phyloP scores from a whole-genome alignment of 2,329 filamentous ascomycete genomes.

The Alternaria tenuissima region DNA sequence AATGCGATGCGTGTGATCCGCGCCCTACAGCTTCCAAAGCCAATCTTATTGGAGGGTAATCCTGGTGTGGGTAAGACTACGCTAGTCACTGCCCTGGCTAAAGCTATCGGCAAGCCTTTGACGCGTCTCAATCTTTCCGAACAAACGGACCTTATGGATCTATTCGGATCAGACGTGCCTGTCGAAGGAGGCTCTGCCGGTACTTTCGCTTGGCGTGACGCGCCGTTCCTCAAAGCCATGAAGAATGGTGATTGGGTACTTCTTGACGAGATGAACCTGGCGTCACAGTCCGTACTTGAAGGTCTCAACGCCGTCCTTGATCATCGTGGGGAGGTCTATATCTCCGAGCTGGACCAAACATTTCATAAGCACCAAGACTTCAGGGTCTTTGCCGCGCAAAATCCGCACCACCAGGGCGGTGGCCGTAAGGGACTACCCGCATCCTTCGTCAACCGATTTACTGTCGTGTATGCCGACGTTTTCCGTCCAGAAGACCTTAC shows the following conservation, averaged over 20 bases:
- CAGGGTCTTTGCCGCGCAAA: constrained; percentile 95
- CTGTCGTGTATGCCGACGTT: constrained; percentile 94
- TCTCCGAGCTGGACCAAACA: constrained; percentile 92
- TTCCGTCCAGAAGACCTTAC: constrained; percentile 83
- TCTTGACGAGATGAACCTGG: constrained; percentile 97
- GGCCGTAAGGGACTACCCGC: constrained; percentile 92
- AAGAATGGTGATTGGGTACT: constrained; percentile 96
- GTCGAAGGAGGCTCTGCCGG: constrained; percentile 91
- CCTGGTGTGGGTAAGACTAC: constrained; percentile 99
- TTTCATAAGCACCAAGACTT: constrained; percentile 91
- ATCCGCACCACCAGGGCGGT: constrained; percentile 96
- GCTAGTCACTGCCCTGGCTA: constrained; percentile 83
- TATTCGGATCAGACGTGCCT: constrained; percentile 96
- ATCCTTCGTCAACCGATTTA: constrained; percentile 98
- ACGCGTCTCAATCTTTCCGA: constrained; percentile 97
- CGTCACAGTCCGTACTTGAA: constrained; percentile 95
- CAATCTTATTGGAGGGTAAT: constrained; percentile 92
- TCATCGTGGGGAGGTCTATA: constrained; percentile 93
- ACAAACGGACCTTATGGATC: constrained; percentile 95
- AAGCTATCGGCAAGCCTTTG: constrained; percentile 79
- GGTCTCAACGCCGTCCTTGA: constrained; percentile 96
- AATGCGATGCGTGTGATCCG: constrained; percentile 93
- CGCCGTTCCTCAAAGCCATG: constrained; percentile 95
- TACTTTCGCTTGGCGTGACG: constrained; percentile 93
- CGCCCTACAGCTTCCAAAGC: constrained; percentile 87